These are phyloP conservation scores for Dunaliella sp. DNA, from an alignment of 139 green algal genomes.

Conservation along the genomic window DNA sequence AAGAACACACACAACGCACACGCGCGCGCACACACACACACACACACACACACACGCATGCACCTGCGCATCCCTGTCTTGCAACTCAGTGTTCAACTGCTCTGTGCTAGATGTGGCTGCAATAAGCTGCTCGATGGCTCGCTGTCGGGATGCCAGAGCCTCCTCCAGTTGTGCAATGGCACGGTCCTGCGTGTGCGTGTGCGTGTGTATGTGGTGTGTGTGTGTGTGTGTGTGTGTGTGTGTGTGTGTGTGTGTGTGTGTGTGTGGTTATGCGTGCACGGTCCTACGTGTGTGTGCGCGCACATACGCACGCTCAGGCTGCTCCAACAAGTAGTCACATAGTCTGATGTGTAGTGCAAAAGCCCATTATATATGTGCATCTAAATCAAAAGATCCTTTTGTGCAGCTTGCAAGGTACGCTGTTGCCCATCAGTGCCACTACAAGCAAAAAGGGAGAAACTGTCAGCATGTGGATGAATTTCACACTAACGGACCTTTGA, in stretches of 20 bases:
- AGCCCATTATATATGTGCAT: too few species aligned
- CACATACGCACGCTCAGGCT: too few species aligned
- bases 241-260: background rate
- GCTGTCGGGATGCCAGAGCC: slow-evolving; percentile 46
- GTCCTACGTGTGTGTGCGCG: background rate
- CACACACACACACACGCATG: too few species aligned
- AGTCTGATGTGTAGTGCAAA: too few species aligned
- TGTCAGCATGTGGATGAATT: too few species aligned
- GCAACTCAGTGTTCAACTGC: slow-evolving; percentile 21
- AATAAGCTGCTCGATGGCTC: slow-evolving; percentile 35
- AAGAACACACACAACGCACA: too few species aligned
- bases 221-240: background rate
- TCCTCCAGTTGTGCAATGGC: slow-evolving; percentile 69
- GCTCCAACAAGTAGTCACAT: too few species aligned
- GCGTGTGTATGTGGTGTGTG: background rate
- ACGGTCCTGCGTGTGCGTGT: slow-evolving; percentile 28
- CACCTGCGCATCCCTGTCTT: slow-evolving; percentile 23
- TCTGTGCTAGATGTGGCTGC: slow-evolving; percentile 9
- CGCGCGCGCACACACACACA: too few species aligned
- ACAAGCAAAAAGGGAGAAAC: too few species aligned
- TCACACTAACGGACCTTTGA: slow-evolving; percentile 50
- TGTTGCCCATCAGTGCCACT: too few species aligned
- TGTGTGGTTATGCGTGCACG: background rate
- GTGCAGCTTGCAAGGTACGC: too few species aligned
- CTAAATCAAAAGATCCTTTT: too few species aligned